These are phyloP conservation scores for Mortierella sp. DNA, from an alignment of 371 early-diverging fungal species.

Conservation along the genomic window DNA sequence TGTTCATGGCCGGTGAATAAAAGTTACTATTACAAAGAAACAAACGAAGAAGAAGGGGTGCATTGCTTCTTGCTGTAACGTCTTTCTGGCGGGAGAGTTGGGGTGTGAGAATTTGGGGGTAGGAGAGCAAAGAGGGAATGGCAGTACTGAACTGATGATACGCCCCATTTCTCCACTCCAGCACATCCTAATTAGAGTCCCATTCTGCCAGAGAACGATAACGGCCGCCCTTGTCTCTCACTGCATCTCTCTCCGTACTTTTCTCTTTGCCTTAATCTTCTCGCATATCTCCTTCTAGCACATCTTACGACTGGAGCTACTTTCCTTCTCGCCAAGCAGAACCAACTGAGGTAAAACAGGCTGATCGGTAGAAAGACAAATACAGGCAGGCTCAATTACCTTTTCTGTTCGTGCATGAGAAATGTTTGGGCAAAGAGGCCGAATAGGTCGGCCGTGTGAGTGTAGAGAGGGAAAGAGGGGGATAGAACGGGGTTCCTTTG, in stretches of 20 bases:
- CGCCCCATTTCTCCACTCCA: too few species aligned
- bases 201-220: too few species aligned
- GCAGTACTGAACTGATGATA: too few species aligned
- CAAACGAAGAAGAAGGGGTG: too few species aligned
- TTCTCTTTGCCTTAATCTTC: background rate
- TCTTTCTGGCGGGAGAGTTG: too few species aligned
- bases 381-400: background rate
- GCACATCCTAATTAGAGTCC: too few species aligned
- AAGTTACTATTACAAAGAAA: background rate
- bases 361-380: background rate
- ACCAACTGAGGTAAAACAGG: background rate
- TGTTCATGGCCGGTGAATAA: background rate
- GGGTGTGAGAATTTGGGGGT: too few species aligned
- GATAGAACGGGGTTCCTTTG: background rate
- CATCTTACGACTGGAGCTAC: background rate
- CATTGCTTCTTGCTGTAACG: too few species aligned
- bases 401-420: conserved; percentile 10
- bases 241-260: background rate
- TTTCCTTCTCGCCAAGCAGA: background rate
- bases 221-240: too few species aligned
- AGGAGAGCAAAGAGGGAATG: too few species aligned
- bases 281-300: background rate
- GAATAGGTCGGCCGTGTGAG: background rate
- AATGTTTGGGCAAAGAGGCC: background rate
- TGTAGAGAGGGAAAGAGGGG: background rate